These are phyloP conservation scores for Scenedesmus sp. DNA, from an alignment of 163 green algal genomes.

Conservation along the genomic window DNA sequence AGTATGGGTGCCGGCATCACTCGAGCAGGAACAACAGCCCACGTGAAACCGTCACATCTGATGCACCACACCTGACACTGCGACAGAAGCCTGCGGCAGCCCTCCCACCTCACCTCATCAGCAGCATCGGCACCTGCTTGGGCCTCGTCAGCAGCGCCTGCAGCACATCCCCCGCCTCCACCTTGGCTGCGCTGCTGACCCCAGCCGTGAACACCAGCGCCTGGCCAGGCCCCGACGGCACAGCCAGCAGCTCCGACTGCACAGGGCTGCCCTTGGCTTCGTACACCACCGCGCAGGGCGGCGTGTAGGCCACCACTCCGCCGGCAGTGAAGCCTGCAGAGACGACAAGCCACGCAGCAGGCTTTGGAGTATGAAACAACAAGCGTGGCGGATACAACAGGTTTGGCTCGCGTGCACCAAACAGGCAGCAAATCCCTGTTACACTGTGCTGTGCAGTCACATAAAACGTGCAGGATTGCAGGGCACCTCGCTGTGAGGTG, in stretches of 20 bases:
- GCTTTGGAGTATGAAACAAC: not conserved
- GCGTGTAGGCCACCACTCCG: conserved; percentile 5
- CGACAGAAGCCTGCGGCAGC: not conserved
- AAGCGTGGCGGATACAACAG: too few relatives aligned
- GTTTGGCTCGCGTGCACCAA: too few relatives aligned
- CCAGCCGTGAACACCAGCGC: conserved; percentile 38
- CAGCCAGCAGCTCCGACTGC: conserved; percentile 26
- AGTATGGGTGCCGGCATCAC: too few relatives aligned
- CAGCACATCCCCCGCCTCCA: not conserved
- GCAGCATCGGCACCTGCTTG: conserved; percentile 1
- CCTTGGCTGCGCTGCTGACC: not conserved
- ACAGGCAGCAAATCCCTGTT: too few relatives aligned
- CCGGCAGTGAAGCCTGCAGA: conserved; percentile 12
- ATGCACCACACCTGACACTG: not conserved
- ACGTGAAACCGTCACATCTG: too few relatives aligned
- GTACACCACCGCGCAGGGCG: conserved; percentile 17
- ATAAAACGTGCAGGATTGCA: too few relatives aligned
- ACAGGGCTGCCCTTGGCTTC: not conserved
- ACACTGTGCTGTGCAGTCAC: too few relatives aligned
- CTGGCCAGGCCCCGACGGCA: conserved; percentile 21
- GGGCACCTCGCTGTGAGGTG: too few relatives aligned
- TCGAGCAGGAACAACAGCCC: too few relatives aligned
- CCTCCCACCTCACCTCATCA: not conserved
- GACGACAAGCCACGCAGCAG: not conserved
- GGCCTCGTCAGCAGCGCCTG: conserved; percentile 1